Base-by-base conservation (phyloP, 345 rosid species). In the Psidium guajava region DNA sequence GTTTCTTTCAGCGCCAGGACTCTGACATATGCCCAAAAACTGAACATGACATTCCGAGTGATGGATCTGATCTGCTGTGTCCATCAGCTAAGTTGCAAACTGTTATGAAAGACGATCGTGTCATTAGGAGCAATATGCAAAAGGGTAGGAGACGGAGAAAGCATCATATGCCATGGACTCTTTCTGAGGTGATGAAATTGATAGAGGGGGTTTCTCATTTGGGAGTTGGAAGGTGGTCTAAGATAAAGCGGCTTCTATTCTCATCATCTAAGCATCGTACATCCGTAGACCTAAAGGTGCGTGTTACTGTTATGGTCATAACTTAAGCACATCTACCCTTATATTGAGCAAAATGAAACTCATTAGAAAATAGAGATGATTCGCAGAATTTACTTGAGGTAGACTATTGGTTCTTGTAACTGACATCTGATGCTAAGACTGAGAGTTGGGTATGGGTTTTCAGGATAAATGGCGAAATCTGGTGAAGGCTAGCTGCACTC, bases 381-480 rank as follows among this genome's bases (percentile, higher is more conserved):
- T 69, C 13, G 18, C 3, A 42, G 64, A 22, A 80, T 80, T 47
- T 59, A 22, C 25, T 28, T 53, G 40, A 16, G 20, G 11, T 42
- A 27, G 25, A 16, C 18, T 27, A 24, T n/a, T 83, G 50, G 28
- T n/a, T 44, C 53, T 56, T 24, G 18, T 32, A 52, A 20, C 20
- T 27, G 42, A 44, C 57, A 32, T 56, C 24, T 5, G 59, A 28
- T 53, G 61, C 58, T 24, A 69, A 69, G 80, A 69, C 36, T 69
- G 80, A 69, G 47, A 69, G 15, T 81, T 57, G 44, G 42, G 49
- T 59, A 8, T 54, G 80, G 84, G 81, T 11, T 85, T 82, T 28
- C 89, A 90, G 91, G 89, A 90, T 85, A 90, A 90, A 86, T 90
- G 90, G 90, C 83, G 90, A 83, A 88, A 87, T 81, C 90, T 90